phyloP scores from a whole-genome alignment of 1,139 yeast species.

The Magnusiomyces clavatus region DNA sequence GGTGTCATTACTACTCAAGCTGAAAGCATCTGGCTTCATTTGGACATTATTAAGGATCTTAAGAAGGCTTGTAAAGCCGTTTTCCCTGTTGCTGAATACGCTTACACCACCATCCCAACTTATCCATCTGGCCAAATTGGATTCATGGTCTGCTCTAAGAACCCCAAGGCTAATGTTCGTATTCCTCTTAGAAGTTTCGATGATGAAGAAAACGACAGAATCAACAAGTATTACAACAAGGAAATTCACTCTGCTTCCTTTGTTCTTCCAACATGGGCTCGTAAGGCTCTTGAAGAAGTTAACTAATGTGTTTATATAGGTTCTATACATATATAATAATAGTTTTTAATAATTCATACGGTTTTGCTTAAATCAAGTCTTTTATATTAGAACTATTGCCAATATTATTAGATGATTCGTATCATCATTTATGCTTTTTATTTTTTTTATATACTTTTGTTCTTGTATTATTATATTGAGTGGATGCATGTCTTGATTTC shows the following conservation, averaged over 20 bases:
- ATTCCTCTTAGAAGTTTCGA: conserved; percentile 62
- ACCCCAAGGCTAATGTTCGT: conserved; percentile 51
- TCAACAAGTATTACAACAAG: conserved; percentile 73
- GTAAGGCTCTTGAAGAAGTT: conserved; percentile 8
- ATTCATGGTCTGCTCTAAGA: conserved; percentile 85
- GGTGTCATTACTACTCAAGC: conserved; percentile 90
- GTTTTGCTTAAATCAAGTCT: too few relatives aligned
- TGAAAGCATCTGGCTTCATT: conserved; percentile 83
- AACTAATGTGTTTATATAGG: too few relatives aligned
- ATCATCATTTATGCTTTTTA: too few relatives aligned
- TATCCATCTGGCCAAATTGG: conserved; percentile 94
- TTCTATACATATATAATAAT: too few relatives aligned
- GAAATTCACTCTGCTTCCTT: conserved; percentile 78
- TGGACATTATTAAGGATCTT: conserved; percentile 68
- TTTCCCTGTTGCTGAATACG: conserved; percentile 84
- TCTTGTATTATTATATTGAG: too few relatives aligned
- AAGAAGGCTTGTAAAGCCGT: conserved; percentile 67
- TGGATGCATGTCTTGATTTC: too few relatives aligned
- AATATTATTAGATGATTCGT: too few relatives aligned
- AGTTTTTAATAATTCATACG: too few relatives aligned
- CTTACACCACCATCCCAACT: conserved; percentile 84
- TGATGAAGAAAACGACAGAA: conserved; percentile 51
- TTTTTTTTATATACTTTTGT: too few relatives aligned
- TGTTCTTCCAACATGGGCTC: conserved; percentile 81
- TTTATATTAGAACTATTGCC: too few relatives aligned